Evolutionary conservation across 1,284 basidiomycete genomes (phyloP), one percentile per base, ranked within the genome.

Genomic region (Microbotryum intermedium): DNA sequence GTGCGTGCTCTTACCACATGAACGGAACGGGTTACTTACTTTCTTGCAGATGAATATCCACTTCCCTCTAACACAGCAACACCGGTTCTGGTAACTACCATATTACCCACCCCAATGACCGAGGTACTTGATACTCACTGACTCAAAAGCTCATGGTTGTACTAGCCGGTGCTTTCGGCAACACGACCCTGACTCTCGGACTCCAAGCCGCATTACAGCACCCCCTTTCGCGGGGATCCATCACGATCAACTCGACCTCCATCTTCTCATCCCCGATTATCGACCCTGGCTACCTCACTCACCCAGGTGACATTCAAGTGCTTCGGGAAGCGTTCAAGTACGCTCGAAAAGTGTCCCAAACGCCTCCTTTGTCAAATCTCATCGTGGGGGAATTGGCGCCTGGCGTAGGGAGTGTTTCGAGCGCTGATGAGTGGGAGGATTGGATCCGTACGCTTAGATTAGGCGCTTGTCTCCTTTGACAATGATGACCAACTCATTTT

Each of bases 191-290:
- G 11, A 67, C 63, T 3, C 50, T 84, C 50, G 76, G 76, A 4
- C 78, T 88, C 47, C 84, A 87, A 71, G 81, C 81, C 6, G 85
- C 84, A 0, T 72, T 86, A 29, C 85, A 87, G 70, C 83, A 84
- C 67, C 83, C 84, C 1, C 77, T 84, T 63, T 82, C 71, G 4
- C 71, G 76, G 29, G 78, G 78, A 7, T 68, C 66, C 10, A 71
- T 82, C 61, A 71, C 75, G 50, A 79, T 86, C 76, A 79, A 76
- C 65, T 81, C 79, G 10, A 76, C 75, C 26, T 76, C 81, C 69
- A 74, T 82, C 1, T 84, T 84, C 73, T 77, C 78, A 26, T 65
- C 73, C 25, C 84, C 85, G 0, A 59, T 73, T 18, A 85, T 87
- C 72, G 82, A 86, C 72, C 83, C 84, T 4, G 76, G 78, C 55